Evolutionary conservation across 495 filamentous ascomycete genomes (phyloP).

Genomic region (Penicillium cinerascens): DNA sequence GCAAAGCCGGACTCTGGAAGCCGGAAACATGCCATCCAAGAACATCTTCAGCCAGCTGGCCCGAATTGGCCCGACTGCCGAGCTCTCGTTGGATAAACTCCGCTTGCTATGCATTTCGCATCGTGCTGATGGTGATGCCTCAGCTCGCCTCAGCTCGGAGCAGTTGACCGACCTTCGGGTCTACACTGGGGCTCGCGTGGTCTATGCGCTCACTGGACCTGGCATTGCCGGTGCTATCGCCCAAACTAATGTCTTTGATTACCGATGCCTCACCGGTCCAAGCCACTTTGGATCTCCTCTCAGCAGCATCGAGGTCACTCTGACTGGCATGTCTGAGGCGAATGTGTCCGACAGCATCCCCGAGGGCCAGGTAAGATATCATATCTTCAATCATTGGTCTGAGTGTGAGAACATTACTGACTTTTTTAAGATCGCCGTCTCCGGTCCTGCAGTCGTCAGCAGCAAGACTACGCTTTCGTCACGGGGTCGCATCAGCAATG

Average conservation of each 20-base stretch:
- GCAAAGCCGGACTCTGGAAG: slow-evolving; percentile 62
- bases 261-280: slow-evolving; percentile 55
- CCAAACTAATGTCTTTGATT: slow-evolving; percentile 86
- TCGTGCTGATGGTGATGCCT: slow-evolving; percentile 30
- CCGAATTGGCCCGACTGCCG: slow-evolving; percentile 59
- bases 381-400: neutral
- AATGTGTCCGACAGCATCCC: slow-evolving; percentile 49
- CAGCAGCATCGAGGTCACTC: slow-evolving; percentile 71
- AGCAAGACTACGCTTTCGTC: slow-evolving; percentile 26
- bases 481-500: slow-evolving; percentile 35
- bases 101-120: slow-evolving; percentile 50
- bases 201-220: slow-evolving; percentile 81
- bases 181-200: slow-evolving; percentile 73
- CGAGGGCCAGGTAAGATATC: slow-evolving; percentile 57
- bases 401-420: neutral
- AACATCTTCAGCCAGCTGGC: slow-evolving; percentile 40
- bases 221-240: slow-evolving; percentile 78
- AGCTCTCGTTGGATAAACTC: slow-evolving; percentile 66
- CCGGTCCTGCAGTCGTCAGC: slow-evolving; percentile 40
- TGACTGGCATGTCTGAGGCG: slow-evolving; percentile 57
- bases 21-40: slow-evolving; percentile 61
- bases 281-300: slow-evolving; percentile 82
- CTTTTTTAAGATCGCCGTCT: slow-evolving; percentile 31
- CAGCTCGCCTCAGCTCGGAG: slow-evolving; percentile 53
- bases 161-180: slow-evolving; percentile 75